Evolutionary conservation across 345 rosid species (phyloP), one percentile per base, ranked within the genome.

Genomic region (Citrus mangshanensis): DNA sequence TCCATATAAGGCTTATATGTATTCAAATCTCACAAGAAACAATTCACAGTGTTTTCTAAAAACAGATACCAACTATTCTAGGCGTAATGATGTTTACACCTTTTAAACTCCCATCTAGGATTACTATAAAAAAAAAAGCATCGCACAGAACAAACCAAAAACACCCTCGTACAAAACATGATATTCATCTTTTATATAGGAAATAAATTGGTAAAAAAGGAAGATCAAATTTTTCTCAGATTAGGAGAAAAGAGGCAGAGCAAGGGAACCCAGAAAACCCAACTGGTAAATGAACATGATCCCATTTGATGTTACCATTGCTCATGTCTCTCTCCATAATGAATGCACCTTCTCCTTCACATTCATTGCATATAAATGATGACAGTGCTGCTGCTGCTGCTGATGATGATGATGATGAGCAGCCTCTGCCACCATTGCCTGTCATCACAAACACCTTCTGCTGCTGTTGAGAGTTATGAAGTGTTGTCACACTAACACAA

Each of bases 251-350:
- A 68, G 76, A 82, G 75, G 83, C 75, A 6, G 85, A 82, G 58
- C 65, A 80, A 49, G 87, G 86, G 35, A 81, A 77, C 27, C 81
- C 82, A 19, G 86, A 83, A 77, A 83, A 83, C 10, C 64, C 85
- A 9, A 32, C 18, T 54, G 85, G 85, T 56, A 73, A 79, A 49
- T 83, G 82, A 40, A 86, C 56, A 30, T 79, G 82, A 56, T 58
- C 74, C 88, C 84, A 85, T 56, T 78, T 82, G 40, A 28, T 59
- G 60, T 25, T 60, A 9, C 80, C 85, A 51, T 51, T 77, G 5
- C 40, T 46, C 32, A 63, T n/a, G 24, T 83, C 80, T 74, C 68
- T 81, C 56, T 83, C 84, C 77, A 81, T 56, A 4, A 85, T 73
- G 73, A 79, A 78, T 9, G 81, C 79, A 18, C 80, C 85, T 81